Evolutionary conservation across 1,139 yeast genomes (phyloP), one percentile per base, ranked within the genome.

Genomic region (Nakaseomyces nivariensis): DNA sequence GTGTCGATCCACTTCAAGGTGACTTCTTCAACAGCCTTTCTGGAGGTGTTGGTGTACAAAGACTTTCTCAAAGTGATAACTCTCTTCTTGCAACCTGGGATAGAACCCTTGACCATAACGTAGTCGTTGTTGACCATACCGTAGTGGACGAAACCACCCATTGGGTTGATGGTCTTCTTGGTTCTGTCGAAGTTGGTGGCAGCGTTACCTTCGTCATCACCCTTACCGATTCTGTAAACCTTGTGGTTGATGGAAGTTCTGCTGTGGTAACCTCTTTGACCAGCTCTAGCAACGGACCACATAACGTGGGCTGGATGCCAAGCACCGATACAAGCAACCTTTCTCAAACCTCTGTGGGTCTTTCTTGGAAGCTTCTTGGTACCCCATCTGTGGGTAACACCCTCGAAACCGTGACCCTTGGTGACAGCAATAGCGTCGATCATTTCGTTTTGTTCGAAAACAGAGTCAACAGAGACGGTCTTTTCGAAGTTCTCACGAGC

Each of bases 351-450:
- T 85, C 97, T 89, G 79, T 92, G 99, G 75, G 99, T 92, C 95
- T 92, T 92, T 83, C 99, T 89, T 79, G 99, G 98, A 69, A 92
- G 82, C 83, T 86, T 89, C 92, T 90, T 94, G 85, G 98, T 92
- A 75, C 98, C 98, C 97, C 97, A 92, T 87, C 99, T 89, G 89
- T 89, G 96, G 81, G 98, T 94, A 69, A 90, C 97, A 89, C 99
- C 99, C 79, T 90, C 98, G 87, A 85, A 88, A 82, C 99, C 99
- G 82, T 92, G 95, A 92, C 99, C 99, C 83, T 86, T 90, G 84
- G 98, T 94, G 73, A 94, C 96, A 71, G 97, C 99, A 72, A 90
- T 84, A 69, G 88, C 97, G 71, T 92, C 99, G 70, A 92, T 83
- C 86, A 87, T 85, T 82, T 92, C 98, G 78, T 89, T 85, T 80